Percentiles rank a stretch among this genome's conserved stretches.
These are phyloP conservation scores for Talaromyces proteolyticus DNA, from an alignment of 495 filamentous ascomycete species.

Conservation along the genomic window DNA sequence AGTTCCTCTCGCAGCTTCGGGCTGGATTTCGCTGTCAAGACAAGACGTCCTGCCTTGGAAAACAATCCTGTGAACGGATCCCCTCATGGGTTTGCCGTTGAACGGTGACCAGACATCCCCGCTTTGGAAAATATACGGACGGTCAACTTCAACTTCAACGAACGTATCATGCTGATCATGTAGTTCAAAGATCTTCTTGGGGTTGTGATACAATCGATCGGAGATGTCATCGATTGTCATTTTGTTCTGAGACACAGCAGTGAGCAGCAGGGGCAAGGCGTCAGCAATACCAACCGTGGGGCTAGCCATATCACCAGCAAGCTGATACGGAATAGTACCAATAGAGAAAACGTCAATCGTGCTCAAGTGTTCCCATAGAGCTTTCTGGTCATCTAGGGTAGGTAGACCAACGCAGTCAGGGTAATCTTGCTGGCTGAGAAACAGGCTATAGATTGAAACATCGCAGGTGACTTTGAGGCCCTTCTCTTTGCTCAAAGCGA, in stretches of 20 bases:
- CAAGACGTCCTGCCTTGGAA: conserved; percentile 74
- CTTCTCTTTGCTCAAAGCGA: conserved; percentile 76
- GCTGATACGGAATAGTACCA: conserved; percentile 75
- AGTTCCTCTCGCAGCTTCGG: conserved; percentile 52
- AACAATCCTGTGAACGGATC: conserved; percentile 69
- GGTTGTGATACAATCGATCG: conserved; percentile 68
- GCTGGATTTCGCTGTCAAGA: conserved; percentile 61
- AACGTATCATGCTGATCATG: conserved; percentile 73
- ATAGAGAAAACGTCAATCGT: conserved; percentile 82
- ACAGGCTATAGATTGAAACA: conserved; percentile 75
- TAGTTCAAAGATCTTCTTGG: conserved; percentile 80
- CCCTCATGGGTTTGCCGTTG: conserved; percentile 62
- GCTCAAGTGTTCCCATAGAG: conserved; percentile 70
- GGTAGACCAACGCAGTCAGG: conserved; percentile 65
- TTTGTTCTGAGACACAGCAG: conserved; percentile 69
- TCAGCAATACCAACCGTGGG: conserved; percentile 67
- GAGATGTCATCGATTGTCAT: conserved; percentile 71
- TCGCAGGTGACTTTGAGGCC: conserved; percentile 82
- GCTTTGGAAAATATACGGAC: conserved; percentile 55
- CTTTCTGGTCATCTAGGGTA: conserved; percentile 64
- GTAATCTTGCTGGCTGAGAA: conserved; percentile 69
- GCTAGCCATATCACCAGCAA: conserved; percentile 57
- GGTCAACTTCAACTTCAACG: conserved; percentile 69
- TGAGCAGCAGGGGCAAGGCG: conserved; percentile 70
- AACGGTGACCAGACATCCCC: conserved; percentile 67